Conservation (phyloP, 1,284 basidiomycete genomes). For the Trichosporon inkin region DNA sequence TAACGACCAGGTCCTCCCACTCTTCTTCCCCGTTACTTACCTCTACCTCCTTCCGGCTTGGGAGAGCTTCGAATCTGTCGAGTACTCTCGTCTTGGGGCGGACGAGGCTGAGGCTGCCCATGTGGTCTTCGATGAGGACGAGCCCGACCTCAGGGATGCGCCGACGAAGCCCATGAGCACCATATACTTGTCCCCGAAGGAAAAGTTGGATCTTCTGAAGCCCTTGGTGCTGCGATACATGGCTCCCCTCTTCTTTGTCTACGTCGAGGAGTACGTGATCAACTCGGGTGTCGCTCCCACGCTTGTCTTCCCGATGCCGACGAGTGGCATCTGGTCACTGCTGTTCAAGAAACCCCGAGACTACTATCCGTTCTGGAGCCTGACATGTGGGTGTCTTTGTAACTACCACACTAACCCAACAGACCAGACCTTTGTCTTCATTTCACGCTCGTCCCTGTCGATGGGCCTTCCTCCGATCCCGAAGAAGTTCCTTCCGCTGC, state of each 20-base stretch:
- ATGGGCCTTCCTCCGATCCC: constrained; percentile 82
- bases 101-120: constrained; percentile 24
- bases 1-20: constrained; percentile 64
- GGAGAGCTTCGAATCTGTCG: constrained; percentile 15
- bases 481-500: constrained; percentile 58
- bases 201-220: constrained; percentile 70
- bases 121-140: neutral
- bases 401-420: constrained; percentile 13
- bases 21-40: constrained; percentile 69
- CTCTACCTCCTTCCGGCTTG: constrained; percentile 64
- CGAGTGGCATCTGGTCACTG: constrained; percentile 59
- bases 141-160: constrained; percentile 1
- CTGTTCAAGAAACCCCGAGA: constrained; percentile 83
- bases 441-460: constrained; percentile 89
- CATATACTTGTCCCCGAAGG: constrained; percentile 55
- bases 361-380: constrained; percentile 84
- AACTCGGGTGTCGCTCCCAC: constrained; percentile 91
- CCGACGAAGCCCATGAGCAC: constrained; percentile 7
- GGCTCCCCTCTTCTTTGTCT: constrained; percentile 50
- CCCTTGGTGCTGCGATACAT: constrained; percentile 70
- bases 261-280: constrained; percentile 84
- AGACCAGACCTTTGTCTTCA: constrained; percentile 87
- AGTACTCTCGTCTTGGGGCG: constrained; percentile 31
- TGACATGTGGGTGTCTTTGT: constrained; percentile 38
- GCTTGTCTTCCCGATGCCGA: constrained; percentile 81